Conservation (phyloP, 805 yeast genomes). For the Pichia cephalocereana region DNA sequence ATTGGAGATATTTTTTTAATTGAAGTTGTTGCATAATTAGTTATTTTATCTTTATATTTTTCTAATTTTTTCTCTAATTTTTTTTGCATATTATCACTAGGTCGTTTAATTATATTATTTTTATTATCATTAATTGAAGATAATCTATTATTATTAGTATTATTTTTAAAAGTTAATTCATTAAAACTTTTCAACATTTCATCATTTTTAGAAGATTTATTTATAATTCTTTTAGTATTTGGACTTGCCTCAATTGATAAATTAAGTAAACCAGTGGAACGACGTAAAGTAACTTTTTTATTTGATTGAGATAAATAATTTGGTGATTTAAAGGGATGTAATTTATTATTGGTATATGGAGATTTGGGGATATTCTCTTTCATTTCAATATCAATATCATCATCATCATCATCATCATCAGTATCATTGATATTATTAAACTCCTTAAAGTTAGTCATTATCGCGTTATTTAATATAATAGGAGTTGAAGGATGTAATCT, state of each 20-base stretch:
- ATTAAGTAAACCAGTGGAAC: conserved; percentile 46
- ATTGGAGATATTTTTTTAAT: conserved; percentile 4
- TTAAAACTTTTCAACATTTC: conserved; percentile 28
- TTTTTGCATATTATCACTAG: conserved; percentile 6
- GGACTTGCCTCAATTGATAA: conserved; percentile 35
- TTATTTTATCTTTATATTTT: conserved; percentile 6
- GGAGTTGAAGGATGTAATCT: too few species aligned
- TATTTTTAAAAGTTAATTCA: conserved; percentile 20
- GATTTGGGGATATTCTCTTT: too few species aligned
- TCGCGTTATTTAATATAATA: too few species aligned
- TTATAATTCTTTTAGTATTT: conserved; percentile 18
- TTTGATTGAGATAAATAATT: not conserved
- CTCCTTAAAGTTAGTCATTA: too few species aligned
- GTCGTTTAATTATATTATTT: not conserved
- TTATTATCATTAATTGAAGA: not conserved
- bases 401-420: too few species aligned
- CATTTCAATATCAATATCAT: too few species aligned
- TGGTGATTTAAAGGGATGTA: not conserved
- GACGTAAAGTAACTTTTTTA: conserved; percentile 30
- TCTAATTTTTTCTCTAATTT: conserved; percentile 6
- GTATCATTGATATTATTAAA: too few species aligned
- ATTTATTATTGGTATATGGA: too few species aligned
- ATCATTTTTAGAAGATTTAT: conserved; percentile 15
- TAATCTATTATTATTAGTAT: not conserved
- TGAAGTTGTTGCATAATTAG: conserved; percentile 1